Conservation (phyloP, 2,329 filamentous ascomycete genomes). For the Ophiostoma fasciatum region DNA sequence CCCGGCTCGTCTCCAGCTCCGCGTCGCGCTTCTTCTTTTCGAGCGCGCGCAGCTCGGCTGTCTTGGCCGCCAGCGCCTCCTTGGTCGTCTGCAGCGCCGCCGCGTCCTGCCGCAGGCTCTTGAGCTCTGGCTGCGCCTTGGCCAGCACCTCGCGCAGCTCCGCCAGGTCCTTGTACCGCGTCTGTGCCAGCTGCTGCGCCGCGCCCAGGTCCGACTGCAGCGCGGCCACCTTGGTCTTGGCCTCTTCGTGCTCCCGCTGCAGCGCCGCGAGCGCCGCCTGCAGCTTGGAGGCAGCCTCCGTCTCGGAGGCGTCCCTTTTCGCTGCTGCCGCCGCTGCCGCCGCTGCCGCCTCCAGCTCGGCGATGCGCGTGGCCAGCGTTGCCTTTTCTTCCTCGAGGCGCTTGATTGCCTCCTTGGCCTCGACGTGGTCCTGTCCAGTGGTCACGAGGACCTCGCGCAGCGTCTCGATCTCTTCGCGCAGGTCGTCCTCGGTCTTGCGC, state of each 20-base stretch:
- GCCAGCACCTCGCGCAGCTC: slow-evolving; percentile 67
- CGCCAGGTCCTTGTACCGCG: slow-evolving; percentile 73
- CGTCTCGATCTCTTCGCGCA: slow-evolving; percentile 74
- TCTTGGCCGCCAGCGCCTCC: slow-evolving; percentile 51
- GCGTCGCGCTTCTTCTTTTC: slow-evolving; percentile 75
- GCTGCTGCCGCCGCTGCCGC: too few species aligned
- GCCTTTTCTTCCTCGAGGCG: slow-evolving; percentile 54
- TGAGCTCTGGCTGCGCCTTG: slow-evolving; percentile 76
- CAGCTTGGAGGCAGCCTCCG: slow-evolving; percentile 36
- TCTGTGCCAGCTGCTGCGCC: slow-evolving; percentile 73
- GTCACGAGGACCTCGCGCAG: slow-evolving; percentile 65
- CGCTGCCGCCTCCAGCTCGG: slow-evolving; percentile 54
- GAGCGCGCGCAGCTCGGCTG: slow-evolving; percentile 52
- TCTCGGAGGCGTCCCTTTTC: too few species aligned
- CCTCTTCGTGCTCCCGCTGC: slow-evolving; percentile 44
- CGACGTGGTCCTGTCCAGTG: slow-evolving; percentile 72
- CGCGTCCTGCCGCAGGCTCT: slow-evolving; percentile 62
- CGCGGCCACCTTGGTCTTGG: slow-evolving; percentile 53
- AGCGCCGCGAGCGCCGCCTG: slow-evolving; percentile 43
- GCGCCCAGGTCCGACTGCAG: slow-evolving; percentile 75
- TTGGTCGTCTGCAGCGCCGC: slow-evolving; percentile 57
- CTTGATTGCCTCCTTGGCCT: slow-evolving; percentile 65
- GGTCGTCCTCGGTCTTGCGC: slow-evolving; percentile 59
- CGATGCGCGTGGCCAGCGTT: slow-evolving; percentile 47
- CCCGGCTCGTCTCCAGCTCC: slow-evolving; percentile 53